Conservation (phyloP, 129 eudicot genomes). For the Erigeron canadensis region DNA sequence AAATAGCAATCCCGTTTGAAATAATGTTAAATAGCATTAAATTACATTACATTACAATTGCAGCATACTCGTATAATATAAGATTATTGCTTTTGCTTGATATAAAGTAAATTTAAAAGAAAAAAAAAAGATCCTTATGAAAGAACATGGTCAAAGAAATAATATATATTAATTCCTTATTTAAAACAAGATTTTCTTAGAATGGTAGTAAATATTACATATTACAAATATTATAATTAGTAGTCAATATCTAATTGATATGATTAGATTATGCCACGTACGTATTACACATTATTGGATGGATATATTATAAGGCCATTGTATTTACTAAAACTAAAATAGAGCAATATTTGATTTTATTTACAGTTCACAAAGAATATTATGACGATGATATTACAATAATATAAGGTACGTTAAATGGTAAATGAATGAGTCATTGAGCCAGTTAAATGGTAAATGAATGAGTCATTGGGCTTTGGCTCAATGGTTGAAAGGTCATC, state of each 20-base stretch:
- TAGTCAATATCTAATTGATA: neutral
- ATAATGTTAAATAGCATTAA: neutral
- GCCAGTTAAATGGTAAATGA: neutral
- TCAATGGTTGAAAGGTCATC: no score
- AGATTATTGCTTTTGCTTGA: neutral
- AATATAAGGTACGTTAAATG: neutral
- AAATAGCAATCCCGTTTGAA: no score
- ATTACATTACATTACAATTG: neutral
- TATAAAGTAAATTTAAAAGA: constrained; percentile 23
- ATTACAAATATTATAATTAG: neutral
- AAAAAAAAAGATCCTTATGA: neutral
- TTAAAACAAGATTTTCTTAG: neutral
- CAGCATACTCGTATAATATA: no score
- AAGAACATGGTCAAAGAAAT: constrained; percentile 24
- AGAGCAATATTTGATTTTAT: neutral
- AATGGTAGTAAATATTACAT: neutral
- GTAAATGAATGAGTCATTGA: no score
- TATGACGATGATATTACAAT: no score
- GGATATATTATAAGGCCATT: neutral
- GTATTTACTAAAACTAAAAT: neutral
- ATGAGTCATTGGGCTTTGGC: no score
- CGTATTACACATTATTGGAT: neutral
- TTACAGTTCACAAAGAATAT: neutral
- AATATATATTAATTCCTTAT: neutral
- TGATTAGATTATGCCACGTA: neutral